Conservation (phyloP, 202 grass and related monocot species). For the Saccharum hybrid region DNA sequence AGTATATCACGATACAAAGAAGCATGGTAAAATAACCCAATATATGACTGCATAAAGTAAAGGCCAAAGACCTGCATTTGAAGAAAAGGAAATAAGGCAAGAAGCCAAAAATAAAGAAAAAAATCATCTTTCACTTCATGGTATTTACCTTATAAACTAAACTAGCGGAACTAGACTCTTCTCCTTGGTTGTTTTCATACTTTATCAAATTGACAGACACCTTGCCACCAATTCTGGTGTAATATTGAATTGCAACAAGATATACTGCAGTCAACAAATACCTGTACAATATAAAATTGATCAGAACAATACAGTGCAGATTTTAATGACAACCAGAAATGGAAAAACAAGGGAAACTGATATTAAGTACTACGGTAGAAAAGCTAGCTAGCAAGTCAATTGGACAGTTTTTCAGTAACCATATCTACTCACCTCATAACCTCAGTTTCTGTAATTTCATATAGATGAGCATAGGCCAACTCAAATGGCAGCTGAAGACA, state of each 20-base stretch:
- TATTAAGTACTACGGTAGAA: constrained; percentile 21
- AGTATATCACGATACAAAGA: constrained; percentile 73
- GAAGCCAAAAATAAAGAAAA: background rate
- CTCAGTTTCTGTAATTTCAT: constrained; percentile 77
- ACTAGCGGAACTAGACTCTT: constrained; percentile 92
- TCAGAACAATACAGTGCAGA: constrained; percentile 26
- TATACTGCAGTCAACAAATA: constrained; percentile 83
- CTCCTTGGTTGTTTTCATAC: constrained; percentile 96
- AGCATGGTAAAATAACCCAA: constrained; percentile 96
- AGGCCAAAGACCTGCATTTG: constrained; percentile 86
- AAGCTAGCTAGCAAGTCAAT: constrained; percentile 30
- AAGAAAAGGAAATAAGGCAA: constrained; percentile 42
- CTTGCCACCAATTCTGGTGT: constrained; percentile 94
- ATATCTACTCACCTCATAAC: constrained; percentile 61
- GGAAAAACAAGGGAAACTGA: constrained; percentile 20
- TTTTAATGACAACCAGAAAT: constrained; percentile 10
- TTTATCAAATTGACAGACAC: constrained; percentile 90
- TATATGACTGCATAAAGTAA: constrained; percentile 99
- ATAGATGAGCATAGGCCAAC: constrained; percentile 96
- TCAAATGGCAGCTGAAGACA: constrained; percentile 97
- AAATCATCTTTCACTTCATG: constrained; percentile 33
- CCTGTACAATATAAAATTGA: constrained; percentile 53
- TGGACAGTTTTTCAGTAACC: constrained; percentile 4
- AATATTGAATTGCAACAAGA: constrained; percentile 98
- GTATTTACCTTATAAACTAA: constrained; percentile 96